Evolutionary conservation across 306 rosid species (phyloP).

Genomic region (Medicago lupulina): DNA sequence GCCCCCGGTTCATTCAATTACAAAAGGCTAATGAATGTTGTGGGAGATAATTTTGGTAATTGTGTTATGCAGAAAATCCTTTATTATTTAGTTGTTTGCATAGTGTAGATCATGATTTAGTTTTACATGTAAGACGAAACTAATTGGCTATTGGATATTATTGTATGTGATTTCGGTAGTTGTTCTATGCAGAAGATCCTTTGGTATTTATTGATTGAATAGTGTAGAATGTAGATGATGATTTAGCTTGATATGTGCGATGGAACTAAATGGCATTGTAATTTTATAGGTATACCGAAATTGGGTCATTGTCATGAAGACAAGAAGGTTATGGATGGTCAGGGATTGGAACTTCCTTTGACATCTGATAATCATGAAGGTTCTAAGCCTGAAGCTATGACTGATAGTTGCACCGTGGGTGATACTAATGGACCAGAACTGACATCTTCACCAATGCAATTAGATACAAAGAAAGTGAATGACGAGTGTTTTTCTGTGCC

Average conservation of each 20-base stretch:
- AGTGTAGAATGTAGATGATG: too few species aligned
- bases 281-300: slow-evolving; percentile 45
- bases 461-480: background rate
- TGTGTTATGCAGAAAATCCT: background rate
- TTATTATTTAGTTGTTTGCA: background rate
- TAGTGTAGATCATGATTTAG: background rate
- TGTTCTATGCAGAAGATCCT: background rate
- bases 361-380: slow-evolving; percentile 24
- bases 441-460: slow-evolving; percentile 37
- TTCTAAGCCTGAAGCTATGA: slow-evolving; percentile 22
- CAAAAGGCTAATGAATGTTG: slow-evolving; percentile 54
- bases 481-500: slow-evolving; percentile 26
- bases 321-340: slow-evolving; percentile 12
- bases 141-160: slow-evolving; percentile 3
- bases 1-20: slow-evolving; percentile 78
- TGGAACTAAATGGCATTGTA: slow-evolving; percentile 33
- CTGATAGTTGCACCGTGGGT: slow-evolving; percentile 6
- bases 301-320: slow-evolving; percentile 26
- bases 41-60: slow-evolving; percentile 51
- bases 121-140: background rate
- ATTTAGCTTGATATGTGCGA: background rate
- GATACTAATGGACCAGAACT: slow-evolving; percentile 25
- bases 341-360: slow-evolving; percentile 19
- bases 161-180: slow-evolving; percentile 47
- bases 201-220: background rate